Conservation (phyloP, 768 basidiomycete genomes). For the Zangia roseola region DNA sequence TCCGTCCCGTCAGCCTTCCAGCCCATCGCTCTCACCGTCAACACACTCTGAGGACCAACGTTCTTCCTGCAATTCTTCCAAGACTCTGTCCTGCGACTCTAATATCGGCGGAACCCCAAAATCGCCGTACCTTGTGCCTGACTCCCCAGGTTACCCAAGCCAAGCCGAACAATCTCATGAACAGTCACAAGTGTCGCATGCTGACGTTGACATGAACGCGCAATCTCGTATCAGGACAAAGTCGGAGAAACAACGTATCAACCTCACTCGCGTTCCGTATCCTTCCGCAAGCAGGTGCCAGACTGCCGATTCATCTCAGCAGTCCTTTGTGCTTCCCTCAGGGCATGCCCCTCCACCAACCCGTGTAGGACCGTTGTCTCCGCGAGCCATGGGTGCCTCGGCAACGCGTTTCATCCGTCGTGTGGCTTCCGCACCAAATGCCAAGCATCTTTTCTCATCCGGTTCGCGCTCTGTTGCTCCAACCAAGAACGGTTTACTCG, state of each 20-base stretch:
- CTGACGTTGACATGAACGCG: constrained; percentile 18
- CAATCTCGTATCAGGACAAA: constrained; percentile 39
- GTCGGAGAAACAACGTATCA: constrained; percentile 46
- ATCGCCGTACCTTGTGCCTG: constrained; percentile 31
- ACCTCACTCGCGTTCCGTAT: constrained; percentile 47
- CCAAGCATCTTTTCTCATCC: constrained; percentile 81
- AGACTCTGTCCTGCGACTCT: constrained; percentile 74
- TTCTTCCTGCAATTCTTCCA: constrained; percentile 77
- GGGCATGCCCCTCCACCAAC: constrained; percentile 30
- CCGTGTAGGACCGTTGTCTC: constrained; percentile 56
- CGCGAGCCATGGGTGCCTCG: constrained; percentile 66
- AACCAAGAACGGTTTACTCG: constrained; percentile 75
- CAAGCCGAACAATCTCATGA: constrained; percentile 13
- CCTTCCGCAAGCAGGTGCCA: constrained; percentile 25
- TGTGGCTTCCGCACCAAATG: constrained; percentile 95
- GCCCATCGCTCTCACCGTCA: constrained; percentile 51
- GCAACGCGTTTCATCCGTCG: constrained; percentile 90
- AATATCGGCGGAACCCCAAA: constrained; percentile 38
- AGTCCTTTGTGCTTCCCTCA: constrained; percentile 38
- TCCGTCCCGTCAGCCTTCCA: constrained; percentile 37
- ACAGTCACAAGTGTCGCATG: constrained; percentile 8
- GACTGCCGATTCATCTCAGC: constrained; percentile 37
- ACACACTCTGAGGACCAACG: constrained; percentile 59
- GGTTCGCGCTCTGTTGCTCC: constrained; percentile 56
- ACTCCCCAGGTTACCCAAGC: constrained; percentile 10